Base-by-base conservation (phyloP, 2,329 filamentous ascomycete genomes). In the Hypomyces perniciosus region DNA sequence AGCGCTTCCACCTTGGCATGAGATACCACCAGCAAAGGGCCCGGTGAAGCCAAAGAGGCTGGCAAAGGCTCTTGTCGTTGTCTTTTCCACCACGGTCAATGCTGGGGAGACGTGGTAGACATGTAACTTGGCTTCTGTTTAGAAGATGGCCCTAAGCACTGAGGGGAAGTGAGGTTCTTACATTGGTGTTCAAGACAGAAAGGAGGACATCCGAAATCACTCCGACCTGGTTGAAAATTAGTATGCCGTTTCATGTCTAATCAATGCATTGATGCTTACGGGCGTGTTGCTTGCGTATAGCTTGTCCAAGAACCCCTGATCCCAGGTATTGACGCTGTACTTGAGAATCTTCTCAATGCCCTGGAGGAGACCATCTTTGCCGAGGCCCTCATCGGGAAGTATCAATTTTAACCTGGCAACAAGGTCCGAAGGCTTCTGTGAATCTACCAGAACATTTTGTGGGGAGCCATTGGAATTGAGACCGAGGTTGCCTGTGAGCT, bases 291-390 rank as follows among this genome's bases (percentile, higher is more conserved):
- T 86, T n/a, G 87, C 83, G 68, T 96, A 97, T 13, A 97, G 76
- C 72, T 99, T 97, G 71, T 96, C 91, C 63, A 97, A 72, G 69
- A 97, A 99, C 8, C 92, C 92, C 69, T 96, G 91, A 63, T 95
- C 88, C 88, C 91, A 97, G n/a, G 92, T 96, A 71, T 99, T 99
- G 63, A 97, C 92, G 62, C 87, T 93, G 68, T 95, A 90, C 56
- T 81, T 77, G 39, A 97, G 75, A 20, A 96, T 76, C 54, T 83
- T 79, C 57, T 83, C 73, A 42, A 95, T 78, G 3, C 81, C 81
- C 33, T 82, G 76, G 29, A 96, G 72, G 31, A 96, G 72, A 0
- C 91, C 92, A 40, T 87, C 80, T 59, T 86, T 86, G 1, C 84
- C 86, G 55, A 72, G 73, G 6, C 80, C 84, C 37, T 75, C 66